Base-by-base conservation (phyloP, 306 rosid species). In the Cucumis cinereus region DNA sequence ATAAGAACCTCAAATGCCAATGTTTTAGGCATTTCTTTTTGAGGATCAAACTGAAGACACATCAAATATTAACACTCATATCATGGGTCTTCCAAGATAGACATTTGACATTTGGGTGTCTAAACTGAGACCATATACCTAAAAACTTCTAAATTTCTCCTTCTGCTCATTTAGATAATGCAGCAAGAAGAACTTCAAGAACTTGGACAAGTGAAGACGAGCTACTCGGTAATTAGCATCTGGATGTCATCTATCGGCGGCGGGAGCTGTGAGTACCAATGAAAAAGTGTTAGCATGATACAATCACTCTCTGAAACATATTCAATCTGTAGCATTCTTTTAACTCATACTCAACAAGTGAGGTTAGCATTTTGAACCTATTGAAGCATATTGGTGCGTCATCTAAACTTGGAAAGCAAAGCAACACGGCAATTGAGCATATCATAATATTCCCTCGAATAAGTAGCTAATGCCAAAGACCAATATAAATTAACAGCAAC, bases 201-300 rank as follows among this genome's bases (percentile, higher is more conserved):
- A 23, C 74, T 22, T 9, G 13, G n/a, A 49, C 76, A 6, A 17
- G 28, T 17, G 76, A 17, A 5, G 4, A 23, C 4, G 54, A 20
- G 63, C 87, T 93, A 93, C 86, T 93, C 98, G 0, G 98, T 93
- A 24, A 93, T 81, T 28, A 91, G 96, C 97, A 93, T 89, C 74
- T 87, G 87, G 50, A 89, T 50, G 74, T 93, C 97, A 63, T 80
- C 82, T 75, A 82, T 74, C 0, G 89, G 90, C 16, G 80, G 71
- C 41, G 97, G 96, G 57, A 93, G 90, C 98, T 93, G 97, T 87
- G 87, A 85, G 77, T 64, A 60, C 62, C 80, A 81, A 81, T 63
- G 81, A 59, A 14, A 40, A 56, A 76, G 38, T 56, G 10, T 72
- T 11, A 50, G 43, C 14, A 49, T 30, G 43, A 49, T 71, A 72